A percentile compares a stretch with the other conserved stretches of the same genome.
Conservation (phyloP, 768 basidiomycete species). For the Termitomyces sp. region DNA sequence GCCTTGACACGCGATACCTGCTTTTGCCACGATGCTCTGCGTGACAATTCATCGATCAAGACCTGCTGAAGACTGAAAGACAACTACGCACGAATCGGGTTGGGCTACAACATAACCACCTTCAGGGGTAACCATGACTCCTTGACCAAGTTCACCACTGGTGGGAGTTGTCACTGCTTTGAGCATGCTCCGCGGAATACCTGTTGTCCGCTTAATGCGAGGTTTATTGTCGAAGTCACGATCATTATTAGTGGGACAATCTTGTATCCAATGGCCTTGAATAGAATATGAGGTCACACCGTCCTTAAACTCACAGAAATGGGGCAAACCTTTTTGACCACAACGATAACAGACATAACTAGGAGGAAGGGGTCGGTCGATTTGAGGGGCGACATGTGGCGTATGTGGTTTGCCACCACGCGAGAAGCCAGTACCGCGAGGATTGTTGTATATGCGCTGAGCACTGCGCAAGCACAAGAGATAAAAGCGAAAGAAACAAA, state of each 20-base stretch:
- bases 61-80: neutral
- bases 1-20: conserved; percentile 77
- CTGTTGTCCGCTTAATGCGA: conserved; percentile 95
- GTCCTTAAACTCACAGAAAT: neutral
- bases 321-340: conserved; percentile 83
- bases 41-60: neutral
- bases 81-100: conserved; percentile 78
- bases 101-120: conserved; percentile 97
- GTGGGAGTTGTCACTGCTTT: conserved; percentile 91
- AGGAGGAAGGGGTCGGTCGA: conserved; percentile 79
- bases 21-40: conserved; percentile 91
- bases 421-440: conserved; percentile 59
- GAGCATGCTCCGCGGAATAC: conserved; percentile 96
- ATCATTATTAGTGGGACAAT: conserved; percentile 96
- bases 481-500: conserved; percentile 32
- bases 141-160: conserved; percentile 63
- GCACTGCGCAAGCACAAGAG: conserved; percentile 44
- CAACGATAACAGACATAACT: conserved; percentile 99
- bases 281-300: conserved; percentile 8
- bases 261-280: conserved; percentile 98
- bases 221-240: conserved; percentile 92
- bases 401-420: conserved; percentile 57
- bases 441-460: conserved; percentile 59
- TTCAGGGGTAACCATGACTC: conserved; percentile 98
- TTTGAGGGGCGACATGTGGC: conserved; percentile 41